Conservation (phyloP, 768 basidiomycete genomes). For the Thelephora aurantiotincta region DNA sequence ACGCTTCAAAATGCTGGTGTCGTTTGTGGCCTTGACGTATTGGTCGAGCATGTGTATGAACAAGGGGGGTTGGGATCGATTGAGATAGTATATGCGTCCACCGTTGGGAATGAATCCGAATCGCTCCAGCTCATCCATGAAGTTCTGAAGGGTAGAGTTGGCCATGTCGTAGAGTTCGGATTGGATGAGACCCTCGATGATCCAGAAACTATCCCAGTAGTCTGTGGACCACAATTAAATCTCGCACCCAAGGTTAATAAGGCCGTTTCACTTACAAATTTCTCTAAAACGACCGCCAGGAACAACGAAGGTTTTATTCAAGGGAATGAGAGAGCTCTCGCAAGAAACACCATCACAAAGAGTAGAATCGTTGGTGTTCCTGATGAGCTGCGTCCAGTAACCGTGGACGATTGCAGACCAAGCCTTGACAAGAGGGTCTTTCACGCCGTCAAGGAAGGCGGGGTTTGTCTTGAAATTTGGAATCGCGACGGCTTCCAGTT, state of each 20-base stretch:
- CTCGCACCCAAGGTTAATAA: background rate
- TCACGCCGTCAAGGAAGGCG: constrained; percentile 54
- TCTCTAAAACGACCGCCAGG: constrained; percentile 82
- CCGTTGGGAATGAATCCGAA: constrained; percentile 94
- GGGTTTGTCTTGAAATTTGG: constrained; percentile 50
- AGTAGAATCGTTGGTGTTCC: constrained; percentile 55
- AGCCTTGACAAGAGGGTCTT: constrained; percentile 51
- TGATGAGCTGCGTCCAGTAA: constrained; percentile 72
- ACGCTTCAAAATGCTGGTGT: constrained; percentile 58
- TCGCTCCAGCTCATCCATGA: constrained; percentile 81
- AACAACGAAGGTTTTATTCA: constrained; percentile 85
- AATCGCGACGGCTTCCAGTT: constrained; percentile 52
- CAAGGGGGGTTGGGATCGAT: constrained; percentile 87
- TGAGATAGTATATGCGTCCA: constrained; percentile 81
- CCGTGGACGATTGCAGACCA: constrained; percentile 72
- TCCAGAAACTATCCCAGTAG: constrained; percentile 74
- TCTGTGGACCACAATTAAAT: constrained; percentile 15
- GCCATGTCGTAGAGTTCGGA: constrained; percentile 62
- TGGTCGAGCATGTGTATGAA: constrained; percentile 89
- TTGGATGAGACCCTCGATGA: constrained; percentile 72
- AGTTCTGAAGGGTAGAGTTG: constrained; percentile 75
- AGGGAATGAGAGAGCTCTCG: constrained; percentile 75
- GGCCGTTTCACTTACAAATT: constrained; percentile 44
- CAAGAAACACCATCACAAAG: constrained; percentile 51
- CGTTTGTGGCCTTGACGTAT: constrained; percentile 63